These are phyloP conservation scores for Amanita thiersii DNA, from an alignment of 768 basidiomycete species.

Conservation along the genomic window DNA sequence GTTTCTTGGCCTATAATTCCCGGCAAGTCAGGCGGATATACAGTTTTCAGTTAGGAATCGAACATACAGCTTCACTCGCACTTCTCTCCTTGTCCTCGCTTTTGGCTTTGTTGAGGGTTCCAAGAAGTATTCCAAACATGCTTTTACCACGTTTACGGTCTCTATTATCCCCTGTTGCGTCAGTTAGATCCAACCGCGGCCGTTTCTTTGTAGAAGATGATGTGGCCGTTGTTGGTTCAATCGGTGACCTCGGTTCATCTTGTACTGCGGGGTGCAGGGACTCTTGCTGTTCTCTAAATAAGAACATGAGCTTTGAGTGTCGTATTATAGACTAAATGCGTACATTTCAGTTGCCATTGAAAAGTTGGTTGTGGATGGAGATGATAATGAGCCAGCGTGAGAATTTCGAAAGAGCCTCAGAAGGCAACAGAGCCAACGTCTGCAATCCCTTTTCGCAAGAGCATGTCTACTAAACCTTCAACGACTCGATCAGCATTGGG, in stretches of 20 bases:
- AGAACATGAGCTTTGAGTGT: conserved; percentile 1
- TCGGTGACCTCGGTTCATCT: conserved; percentile 28
- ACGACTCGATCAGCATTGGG: conserved; percentile 4
- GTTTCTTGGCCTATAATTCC: conserved; percentile 65
- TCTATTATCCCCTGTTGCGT: conserved; percentile 31
- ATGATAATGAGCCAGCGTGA: conserved; percentile 22
- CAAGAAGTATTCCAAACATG: conserved; percentile 80
- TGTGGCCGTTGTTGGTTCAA: conserved; percentile 35
- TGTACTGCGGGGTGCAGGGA: conserved; percentile 18
- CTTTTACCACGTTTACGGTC: conserved; percentile 81
- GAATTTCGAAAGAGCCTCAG: conserved; percentile 16
- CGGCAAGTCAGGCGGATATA: conserved; percentile 4
- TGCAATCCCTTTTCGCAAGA: background rate
- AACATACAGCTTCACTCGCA: conserved; percentile 75
- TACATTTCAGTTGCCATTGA: conserved; percentile 50
- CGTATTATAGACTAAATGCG: conserved; percentile 11
- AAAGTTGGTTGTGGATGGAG: conserved; percentile 14
- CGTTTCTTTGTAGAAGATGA: conserved; percentile 47
- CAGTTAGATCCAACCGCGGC: conserved; percentile 61
- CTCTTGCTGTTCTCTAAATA: conserved; percentile 20
- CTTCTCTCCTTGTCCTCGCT: conserved; percentile 78
- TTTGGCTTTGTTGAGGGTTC: conserved; percentile 83
- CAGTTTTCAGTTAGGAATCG: conserved; percentile 11
- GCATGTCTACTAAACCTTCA: conserved; percentile 15
- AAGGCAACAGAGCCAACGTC: background rate